Conservation (phyloP, 2,329 filamentous ascomycete genomes). For the Pestalotiopsis sp. region DNA sequence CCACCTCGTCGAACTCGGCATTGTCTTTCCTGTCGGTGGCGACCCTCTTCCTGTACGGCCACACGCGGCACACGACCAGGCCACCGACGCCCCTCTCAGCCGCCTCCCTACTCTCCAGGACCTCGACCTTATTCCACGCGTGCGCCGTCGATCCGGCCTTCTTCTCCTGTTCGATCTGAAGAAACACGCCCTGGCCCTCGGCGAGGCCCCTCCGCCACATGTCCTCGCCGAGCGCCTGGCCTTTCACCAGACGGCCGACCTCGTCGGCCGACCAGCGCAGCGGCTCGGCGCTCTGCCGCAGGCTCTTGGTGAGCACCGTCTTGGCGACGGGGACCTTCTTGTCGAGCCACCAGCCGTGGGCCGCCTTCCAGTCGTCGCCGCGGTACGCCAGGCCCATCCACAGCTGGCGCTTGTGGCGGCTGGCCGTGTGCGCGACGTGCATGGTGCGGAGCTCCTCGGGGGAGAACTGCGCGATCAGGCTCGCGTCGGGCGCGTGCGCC, state of each 20-base stretch:
- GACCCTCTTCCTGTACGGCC: background rate
- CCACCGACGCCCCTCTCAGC: background rate
- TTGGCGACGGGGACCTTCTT: conserved; percentile 1
- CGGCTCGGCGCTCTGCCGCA: background rate
- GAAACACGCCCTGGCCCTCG: conserved; percentile 1
- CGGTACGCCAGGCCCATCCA: conserved; percentile 11
- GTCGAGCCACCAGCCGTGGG: background rate
- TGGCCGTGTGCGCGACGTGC: conserved; percentile 1
- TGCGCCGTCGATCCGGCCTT: background rate
- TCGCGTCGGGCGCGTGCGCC: conserved; percentile 1
- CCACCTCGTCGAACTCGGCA: background rate
- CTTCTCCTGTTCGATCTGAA: background rate
- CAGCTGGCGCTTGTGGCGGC: conserved; percentile 1
- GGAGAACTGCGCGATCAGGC: background rate
- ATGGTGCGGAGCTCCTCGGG: conserved; percentile 8
- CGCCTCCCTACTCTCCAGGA: conserved; percentile 9
- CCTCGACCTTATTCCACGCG: background rate
- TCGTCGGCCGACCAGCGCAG: background rate
- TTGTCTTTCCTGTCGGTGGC: background rate
- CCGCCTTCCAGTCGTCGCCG: background rate
- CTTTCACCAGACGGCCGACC: background rate
- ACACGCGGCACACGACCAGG: conserved; percentile 1
- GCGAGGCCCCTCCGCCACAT: background rate
- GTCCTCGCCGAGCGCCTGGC: background rate
- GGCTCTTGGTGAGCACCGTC: conserved; percentile 1